Conservation (phyloP, 345 rosid genomes). For the Gossypium herbaceum region DNA sequence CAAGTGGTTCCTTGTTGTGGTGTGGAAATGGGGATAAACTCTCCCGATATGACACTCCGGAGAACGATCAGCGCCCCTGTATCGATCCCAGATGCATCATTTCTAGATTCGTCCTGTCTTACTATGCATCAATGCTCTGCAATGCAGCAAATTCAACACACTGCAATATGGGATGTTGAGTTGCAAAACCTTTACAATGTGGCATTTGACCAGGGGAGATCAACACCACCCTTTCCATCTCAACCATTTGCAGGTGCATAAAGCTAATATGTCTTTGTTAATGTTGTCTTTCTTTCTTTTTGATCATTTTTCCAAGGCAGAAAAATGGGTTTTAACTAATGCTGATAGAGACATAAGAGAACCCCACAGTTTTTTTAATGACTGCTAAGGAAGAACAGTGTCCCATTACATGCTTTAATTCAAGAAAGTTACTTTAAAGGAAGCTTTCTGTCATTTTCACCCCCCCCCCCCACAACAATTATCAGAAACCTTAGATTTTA, state of each 20-base stretch:
- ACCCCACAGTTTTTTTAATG: constrained; percentile 33
- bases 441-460: constrained; percentile 17
- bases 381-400: constrained; percentile 26
- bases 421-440: constrained; percentile 24
- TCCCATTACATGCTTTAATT: constrained; percentile 17
- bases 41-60: constrained; percentile 41
- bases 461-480: neutral
- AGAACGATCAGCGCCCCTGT: constrained; percentile 46
- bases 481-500: constrained; percentile 25
- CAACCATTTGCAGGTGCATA: constrained; percentile 50
- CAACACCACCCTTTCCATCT: constrained; percentile 33
- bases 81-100: constrained; percentile 42
- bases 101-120: constrained; percentile 44
- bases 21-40: constrained; percentile 33
- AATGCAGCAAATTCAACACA: constrained; percentile 52
- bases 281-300: constrained; percentile 12
- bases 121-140: constrained; percentile 29
- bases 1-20: constrained; percentile 48
- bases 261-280: constrained; percentile 20
- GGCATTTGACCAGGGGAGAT: constrained; percentile 49
- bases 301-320: constrained; percentile 22
- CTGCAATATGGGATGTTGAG: constrained; percentile 62
- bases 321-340: constrained; percentile 14
- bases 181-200: constrained; percentile 56
- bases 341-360: constrained; percentile 28